phyloP scores from a whole-genome alignment of 345 rosid species.

The Salix exigua region DNA sequence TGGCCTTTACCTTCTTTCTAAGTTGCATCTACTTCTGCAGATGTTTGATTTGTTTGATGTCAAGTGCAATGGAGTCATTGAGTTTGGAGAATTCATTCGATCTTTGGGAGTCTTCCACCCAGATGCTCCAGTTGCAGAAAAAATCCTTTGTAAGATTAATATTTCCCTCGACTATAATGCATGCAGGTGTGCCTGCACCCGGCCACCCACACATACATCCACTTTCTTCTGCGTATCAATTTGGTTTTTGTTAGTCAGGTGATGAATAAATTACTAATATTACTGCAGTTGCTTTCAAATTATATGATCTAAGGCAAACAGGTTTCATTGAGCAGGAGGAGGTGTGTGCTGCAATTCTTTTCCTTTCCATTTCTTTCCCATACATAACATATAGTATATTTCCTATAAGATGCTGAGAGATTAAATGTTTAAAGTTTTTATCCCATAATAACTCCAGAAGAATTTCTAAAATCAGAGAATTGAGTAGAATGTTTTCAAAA shows the following conservation, averaged over 20 bases:
- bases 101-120: slow-evolving; percentile 86
- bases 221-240: too few relatives aligned
- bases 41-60: slow-evolving; percentile 81
- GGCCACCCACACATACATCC: not conserved
- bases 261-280: slow-evolving; percentile 6
- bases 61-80: slow-evolving; percentile 84
- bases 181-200: too few relatives aligned
- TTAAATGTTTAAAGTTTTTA: not conserved
- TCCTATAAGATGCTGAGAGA: not conserved
- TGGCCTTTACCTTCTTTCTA: not conserved
- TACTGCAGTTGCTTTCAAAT: slow-evolving; percentile 75
- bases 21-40: slow-evolving; percentile 30
- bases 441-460: not conserved
- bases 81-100: slow-evolving; percentile 85
- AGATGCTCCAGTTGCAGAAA: slow-evolving; percentile 55
- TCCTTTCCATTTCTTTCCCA: not conserved
- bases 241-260: not conserved
- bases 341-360: slow-evolving; percentile 35
- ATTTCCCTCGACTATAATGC: too few relatives aligned
- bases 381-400: not conserved
- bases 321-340: slow-evolving; percentile 85
- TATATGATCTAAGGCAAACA: slow-evolving; percentile 78
- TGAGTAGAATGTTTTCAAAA: too few relatives aligned
- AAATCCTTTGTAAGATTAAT: slow-evolving; percentile 18
- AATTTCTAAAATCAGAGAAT: not conserved